phyloP scores from a whole-genome alignment of 768 basidiomycete species.

The Rhodotorula sphaerocarpa region DNA sequence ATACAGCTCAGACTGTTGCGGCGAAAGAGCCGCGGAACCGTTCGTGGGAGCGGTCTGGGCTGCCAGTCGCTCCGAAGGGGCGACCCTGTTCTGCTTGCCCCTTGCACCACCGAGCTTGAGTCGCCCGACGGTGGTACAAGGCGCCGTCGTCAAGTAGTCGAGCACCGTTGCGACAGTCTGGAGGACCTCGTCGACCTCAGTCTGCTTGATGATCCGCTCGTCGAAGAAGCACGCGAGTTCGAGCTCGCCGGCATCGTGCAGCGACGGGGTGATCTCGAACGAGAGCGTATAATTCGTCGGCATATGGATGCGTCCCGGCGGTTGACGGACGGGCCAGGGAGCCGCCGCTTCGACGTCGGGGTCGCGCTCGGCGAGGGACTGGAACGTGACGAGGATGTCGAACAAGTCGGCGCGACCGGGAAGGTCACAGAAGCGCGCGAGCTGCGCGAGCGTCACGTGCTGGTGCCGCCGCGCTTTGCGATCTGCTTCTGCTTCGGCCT shows the following conservation, averaged over 20 bases:
- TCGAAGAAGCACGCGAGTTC: slow-evolving; percentile 34
- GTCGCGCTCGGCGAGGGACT: slow-evolving; percentile 30
- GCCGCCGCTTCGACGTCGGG: slow-evolving; percentile 3
- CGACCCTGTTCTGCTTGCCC: no score
- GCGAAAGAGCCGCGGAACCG: background rate
- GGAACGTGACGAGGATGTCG: slow-evolving; percentile 34
- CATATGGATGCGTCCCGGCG: slow-evolving; percentile 32
- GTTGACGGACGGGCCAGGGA: slow-evolving; percentile 32
- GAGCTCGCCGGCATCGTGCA: slow-evolving; percentile 24
- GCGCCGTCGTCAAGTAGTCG: slow-evolving; percentile 23
- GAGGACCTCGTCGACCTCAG: slow-evolving; percentile 19
- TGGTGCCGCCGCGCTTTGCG: slow-evolving; percentile 30
- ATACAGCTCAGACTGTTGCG: background rate
- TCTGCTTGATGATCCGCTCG: slow-evolving; percentile 3
- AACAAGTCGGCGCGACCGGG: slow-evolving; percentile 23
- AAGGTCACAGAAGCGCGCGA: slow-evolving; percentile 11
- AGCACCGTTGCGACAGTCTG: slow-evolving; percentile 12
- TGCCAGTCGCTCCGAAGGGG: background rate
- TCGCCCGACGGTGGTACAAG: slow-evolving; percentile 20
- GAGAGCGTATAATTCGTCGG: slow-evolving; percentile 33
- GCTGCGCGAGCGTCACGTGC: slow-evolving; percentile 25
- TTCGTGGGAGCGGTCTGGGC: background rate
- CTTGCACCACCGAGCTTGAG: slow-evolving; percentile 12
- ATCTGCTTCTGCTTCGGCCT: slow-evolving; percentile 20
- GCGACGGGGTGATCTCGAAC: slow-evolving; percentile 35